Conservation (phyloP, 2,329 filamentous ascomycete genomes). For the Lachnellula willkommii region DNA sequence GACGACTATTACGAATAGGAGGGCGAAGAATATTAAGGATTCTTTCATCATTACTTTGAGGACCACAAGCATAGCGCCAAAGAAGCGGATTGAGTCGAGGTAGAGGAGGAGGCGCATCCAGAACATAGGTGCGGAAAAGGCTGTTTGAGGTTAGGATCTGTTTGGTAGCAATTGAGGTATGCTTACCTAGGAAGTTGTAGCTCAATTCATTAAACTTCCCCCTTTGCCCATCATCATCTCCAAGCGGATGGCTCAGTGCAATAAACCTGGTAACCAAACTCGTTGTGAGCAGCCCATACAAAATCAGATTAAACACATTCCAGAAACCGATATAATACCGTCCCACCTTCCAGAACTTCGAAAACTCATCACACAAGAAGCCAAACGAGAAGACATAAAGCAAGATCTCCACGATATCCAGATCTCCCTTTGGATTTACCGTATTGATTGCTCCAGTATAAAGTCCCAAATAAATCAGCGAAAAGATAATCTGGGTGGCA, state of each 20-base stretch:
- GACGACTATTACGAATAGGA: slow-evolving; percentile 76
- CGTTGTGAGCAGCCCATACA: slow-evolving; percentile 73
- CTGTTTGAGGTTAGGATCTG: slow-evolving; percentile 32
- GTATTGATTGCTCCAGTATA: slow-evolving; percentile 93
- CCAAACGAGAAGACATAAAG: slow-evolving; percentile 89
- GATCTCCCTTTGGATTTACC: slow-evolving; percentile 75
- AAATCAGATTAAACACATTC: slow-evolving; percentile 86
- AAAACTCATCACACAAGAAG: slow-evolving; percentile 80
- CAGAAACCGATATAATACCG: slow-evolving; percentile 90
- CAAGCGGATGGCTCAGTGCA: slow-evolving; percentile 59
- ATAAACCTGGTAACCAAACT: slow-evolving; percentile 77
- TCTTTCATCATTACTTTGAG: slow-evolving; percentile 93
- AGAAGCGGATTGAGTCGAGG: slow-evolving; percentile 89
- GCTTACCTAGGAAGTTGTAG: slow-evolving; percentile 72
- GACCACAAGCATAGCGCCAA: slow-evolving; percentile 96
- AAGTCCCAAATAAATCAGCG: slow-evolving; percentile 73
- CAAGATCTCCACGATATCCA: slow-evolving; percentile 77
- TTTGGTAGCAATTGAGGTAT: neutral
- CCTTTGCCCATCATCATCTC: slow-evolving; percentile 44
- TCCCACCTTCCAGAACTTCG: slow-evolving; percentile 93
- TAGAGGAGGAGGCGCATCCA: slow-evolving; percentile 91
- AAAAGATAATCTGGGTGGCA: slow-evolving; percentile 77
- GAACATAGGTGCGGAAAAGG: slow-evolving; percentile 92
- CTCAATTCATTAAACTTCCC: slow-evolving; percentile 69
- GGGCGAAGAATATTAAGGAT: slow-evolving; percentile 91